phyloP scores from a whole-genome alignment of 345 rosid species.

The Eutrema yunnanense region DNA sequence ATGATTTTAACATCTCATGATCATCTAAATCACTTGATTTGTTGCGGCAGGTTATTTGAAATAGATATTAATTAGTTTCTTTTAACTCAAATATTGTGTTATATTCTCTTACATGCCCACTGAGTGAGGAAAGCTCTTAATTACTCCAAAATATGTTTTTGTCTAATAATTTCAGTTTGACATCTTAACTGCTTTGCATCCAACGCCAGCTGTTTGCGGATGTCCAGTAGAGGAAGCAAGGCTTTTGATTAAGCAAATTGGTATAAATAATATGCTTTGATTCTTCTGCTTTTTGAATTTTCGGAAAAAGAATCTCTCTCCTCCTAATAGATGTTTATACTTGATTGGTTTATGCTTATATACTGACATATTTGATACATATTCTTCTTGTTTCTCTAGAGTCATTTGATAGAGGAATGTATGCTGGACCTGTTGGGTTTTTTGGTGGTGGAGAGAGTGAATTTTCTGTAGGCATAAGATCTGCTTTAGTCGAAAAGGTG shows the following conservation, averaged over 20 bases:
- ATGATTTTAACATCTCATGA: no score
- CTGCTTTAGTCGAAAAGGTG: slow-evolving; percentile 79
- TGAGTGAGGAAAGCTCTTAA: neutral
- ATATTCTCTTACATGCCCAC: neutral
- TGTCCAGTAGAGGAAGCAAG: slow-evolving; percentile 76
- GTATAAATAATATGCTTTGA: slow-evolving; percentile 29
- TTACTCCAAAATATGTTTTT: slow-evolving; percentile 13
- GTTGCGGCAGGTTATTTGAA: no score
- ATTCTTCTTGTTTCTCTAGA: slow-evolving; percentile 35
- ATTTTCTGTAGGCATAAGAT: slow-evolving; percentile 87
- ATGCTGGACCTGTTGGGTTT: slow-evolving; percentile 93
- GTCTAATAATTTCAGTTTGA: slow-evolving; percentile 48
- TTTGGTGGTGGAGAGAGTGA: slow-evolving; percentile 97
- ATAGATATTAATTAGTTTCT: neutral
- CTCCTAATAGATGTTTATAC: neutral
- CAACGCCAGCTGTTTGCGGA: slow-evolving; percentile 90
- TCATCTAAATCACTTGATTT: no score
- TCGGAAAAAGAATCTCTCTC: neutral
- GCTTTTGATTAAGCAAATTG: slow-evolving; percentile 67
- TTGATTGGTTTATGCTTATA: neutral
- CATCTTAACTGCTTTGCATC: slow-evolving; percentile 71
- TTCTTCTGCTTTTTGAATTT: neutral
- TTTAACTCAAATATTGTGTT: neutral
- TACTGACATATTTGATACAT: neutral
- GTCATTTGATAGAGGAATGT: slow-evolving; percentile 91